Base-by-base conservation (phyloP, 805 yeast genomes). In the Schwanniomyces yamadae region DNA sequence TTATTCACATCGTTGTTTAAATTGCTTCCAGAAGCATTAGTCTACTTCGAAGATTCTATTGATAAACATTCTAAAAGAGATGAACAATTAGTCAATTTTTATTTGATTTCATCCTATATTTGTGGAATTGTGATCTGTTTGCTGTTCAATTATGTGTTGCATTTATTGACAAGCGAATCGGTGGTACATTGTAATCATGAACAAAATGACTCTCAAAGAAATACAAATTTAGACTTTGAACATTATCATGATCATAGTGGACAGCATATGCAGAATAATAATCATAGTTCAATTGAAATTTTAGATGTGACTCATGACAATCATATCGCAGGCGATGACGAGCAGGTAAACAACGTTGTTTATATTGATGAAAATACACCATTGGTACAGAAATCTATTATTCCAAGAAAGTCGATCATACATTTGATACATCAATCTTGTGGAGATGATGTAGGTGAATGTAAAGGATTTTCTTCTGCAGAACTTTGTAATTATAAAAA, bases 161-260 rank as follows among this genome's bases (percentile, higher is more conserved):
- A 90, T 57, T 57, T 77, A 23, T 58, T 80, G 34, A 86, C 97
- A 0, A 78, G 91, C 33, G 86, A 86, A 54, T 80, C 90, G 21
- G 75, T 90, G 22, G 84, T 90, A 0, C 96, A 89, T 54, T 89
- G 96, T 59, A 83, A 78, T 11, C 96, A 89, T 50, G 26, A 23
- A n/a, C 26, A 23, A 12, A 22, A 22, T 22, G 24, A 22, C 5
- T 3, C 10, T 12, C 4, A 22, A 11, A 12, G n/a, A 22, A 12
- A 22, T 23, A 10, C 13, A n/a, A n/a, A n/a, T 12, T 9, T 19
- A 21, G 13, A 31, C 18, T 3, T 25, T 4, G 13, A 26, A 12
- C 45, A 44, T 23, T 44, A 43, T 40, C 52, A 46, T n/a, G 53
- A 49, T 13, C 52, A 48, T 33, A 26, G 39, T 7, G 56, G 50